Conservation (phyloP, 768 basidiomycete genomes). For the Boletellus sp. region DNA sequence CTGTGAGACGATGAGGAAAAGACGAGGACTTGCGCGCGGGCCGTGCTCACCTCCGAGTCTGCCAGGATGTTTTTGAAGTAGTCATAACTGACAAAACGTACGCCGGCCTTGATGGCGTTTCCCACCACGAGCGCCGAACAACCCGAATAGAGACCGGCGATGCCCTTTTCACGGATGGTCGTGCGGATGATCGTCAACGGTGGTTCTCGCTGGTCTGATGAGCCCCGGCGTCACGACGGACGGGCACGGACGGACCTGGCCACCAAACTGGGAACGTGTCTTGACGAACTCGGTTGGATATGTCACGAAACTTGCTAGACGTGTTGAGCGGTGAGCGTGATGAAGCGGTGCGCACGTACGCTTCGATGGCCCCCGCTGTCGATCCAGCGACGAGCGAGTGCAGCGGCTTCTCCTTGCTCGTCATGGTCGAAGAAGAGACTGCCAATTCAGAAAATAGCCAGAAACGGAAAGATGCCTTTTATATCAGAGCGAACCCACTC, state of each 20-base stretch:
- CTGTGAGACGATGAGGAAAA: slow-evolving; percentile 36
- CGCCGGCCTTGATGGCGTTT: slow-evolving; percentile 92
- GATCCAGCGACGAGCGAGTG: slow-evolving; percentile 90
- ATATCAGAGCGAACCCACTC: not conserved
- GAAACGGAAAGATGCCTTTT: not conserved
- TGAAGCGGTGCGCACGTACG: slow-evolving; percentile 47
- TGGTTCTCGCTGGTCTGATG: slow-evolving; percentile 49
- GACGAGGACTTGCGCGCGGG: not conserved
- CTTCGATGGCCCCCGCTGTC: slow-evolving; percentile 90
- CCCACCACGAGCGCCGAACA: slow-evolving; percentile 87
- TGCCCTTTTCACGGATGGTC: slow-evolving; percentile 71
- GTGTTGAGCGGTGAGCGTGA: slow-evolving; percentile 25
- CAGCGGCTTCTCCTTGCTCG: slow-evolving; percentile 69
- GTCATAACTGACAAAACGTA: slow-evolving; percentile 93
- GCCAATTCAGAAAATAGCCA: slow-evolving; percentile 5
- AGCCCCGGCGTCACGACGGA: not conserved
- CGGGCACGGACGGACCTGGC: slow-evolving; percentile 45
- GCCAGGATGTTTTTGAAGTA: slow-evolving; percentile 81
- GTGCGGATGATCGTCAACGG: slow-evolving; percentile 71
- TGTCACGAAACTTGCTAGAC: slow-evolving; percentile 65
- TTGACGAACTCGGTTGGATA: slow-evolving; percentile 93
- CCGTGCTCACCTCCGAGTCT: slow-evolving; percentile 66
- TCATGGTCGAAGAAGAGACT: slow-evolving; percentile 27
- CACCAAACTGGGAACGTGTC: slow-evolving; percentile 89
- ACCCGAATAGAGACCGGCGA: slow-evolving; percentile 89